Base-by-base conservation (phyloP, 2,329 filamentous ascomycete genomes). In the Microdochium nivale region DNA sequence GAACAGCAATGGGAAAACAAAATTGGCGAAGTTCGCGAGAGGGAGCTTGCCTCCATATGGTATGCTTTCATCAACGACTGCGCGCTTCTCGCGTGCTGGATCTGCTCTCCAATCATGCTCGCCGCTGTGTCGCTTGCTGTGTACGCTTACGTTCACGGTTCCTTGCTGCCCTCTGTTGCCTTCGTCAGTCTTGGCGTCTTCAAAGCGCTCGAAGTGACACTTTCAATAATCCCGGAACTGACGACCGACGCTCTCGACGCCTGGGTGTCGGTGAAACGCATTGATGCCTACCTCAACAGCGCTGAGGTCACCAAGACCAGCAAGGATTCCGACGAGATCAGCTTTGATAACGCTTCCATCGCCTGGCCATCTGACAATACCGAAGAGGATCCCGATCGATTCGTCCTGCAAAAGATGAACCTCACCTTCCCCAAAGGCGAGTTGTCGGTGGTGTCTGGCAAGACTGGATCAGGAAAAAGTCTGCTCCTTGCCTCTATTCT, bases 111-210 rank as follows among this genome's bases (percentile, higher is more conserved):
- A 0, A 80, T 92, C 24, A 72, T 88, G 54, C 76, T 94, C 3
- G 82, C 88, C 7, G 87, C 86, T 3, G 79, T 84, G 9, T 85
- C 87, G 0, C 72, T 94, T 2, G 78, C 83, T 2, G 77, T 83
- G 0, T 91, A 91, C 60, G 82, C 86, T 2, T 56, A 79, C 10
- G 58, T 87, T 0, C 67, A 89, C 56, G 83, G 83, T 3, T 70
- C 73, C 0, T 71, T 94, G 10, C 75, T 77, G 1, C 84, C 88
- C 0, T 89, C 87, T 0, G 78, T 91, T 11, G 88, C 88, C 2
- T 94, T 94, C 58, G 89, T 89, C 25, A 84, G 86, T 25, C 82
- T 91, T 35, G 82, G 84, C 10, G 76, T 91, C 47, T 89, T 94
- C 66, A 81, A 80, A 54, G 77, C 80, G n/a, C 74, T 94, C 23